phyloP scores from a whole-genome alignment of 1,139 yeast species.

The Saccharomycopsis hybrid region DNA sequence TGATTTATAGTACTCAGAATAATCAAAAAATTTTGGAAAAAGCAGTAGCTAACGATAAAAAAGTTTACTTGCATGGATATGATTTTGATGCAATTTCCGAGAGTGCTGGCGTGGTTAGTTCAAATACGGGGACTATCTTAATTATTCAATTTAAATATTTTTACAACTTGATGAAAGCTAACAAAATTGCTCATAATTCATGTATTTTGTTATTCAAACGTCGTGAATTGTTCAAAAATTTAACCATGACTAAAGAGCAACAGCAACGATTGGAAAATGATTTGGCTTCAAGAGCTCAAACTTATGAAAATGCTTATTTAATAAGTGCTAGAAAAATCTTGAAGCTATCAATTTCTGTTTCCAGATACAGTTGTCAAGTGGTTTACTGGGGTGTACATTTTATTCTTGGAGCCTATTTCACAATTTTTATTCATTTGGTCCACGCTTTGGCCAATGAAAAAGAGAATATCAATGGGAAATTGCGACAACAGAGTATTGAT shows the following conservation, averaged over 20 bases:
- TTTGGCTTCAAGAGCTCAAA: constrained; percentile 3
- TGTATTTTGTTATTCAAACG: constrained; percentile 8
- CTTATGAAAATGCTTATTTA: constrained; percentile 4
- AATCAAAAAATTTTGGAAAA: neutral
- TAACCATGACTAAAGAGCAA: neutral
- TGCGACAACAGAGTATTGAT: too few species aligned
- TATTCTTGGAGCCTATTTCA: constrained; percentile 15
- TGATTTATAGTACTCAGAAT: too few species aligned
- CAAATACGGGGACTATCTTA: constrained; percentile 1
- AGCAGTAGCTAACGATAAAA: neutral
- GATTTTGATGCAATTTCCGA: neutral
- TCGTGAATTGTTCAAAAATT: neutral
- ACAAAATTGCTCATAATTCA: constrained; percentile 12
- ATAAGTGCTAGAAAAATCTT: constrained; percentile 12
- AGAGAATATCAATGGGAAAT: constrained; percentile 1
- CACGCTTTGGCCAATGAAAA: neutral
- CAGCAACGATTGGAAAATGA: constrained; percentile 1
- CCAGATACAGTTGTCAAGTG: constrained; percentile 1
- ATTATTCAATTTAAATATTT: constrained; percentile 11
- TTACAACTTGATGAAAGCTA: constrained; percentile 16
- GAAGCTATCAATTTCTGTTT: neutral
- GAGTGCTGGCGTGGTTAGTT: neutral
- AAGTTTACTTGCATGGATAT: neutral
- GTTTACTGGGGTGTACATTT: constrained; percentile 14
- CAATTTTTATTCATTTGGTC: constrained; percentile 11